Evolutionary conservation across 2,329 filamentous ascomycete species (phyloP).

Genomic region (Penicillium sclerotigenum): DNA sequence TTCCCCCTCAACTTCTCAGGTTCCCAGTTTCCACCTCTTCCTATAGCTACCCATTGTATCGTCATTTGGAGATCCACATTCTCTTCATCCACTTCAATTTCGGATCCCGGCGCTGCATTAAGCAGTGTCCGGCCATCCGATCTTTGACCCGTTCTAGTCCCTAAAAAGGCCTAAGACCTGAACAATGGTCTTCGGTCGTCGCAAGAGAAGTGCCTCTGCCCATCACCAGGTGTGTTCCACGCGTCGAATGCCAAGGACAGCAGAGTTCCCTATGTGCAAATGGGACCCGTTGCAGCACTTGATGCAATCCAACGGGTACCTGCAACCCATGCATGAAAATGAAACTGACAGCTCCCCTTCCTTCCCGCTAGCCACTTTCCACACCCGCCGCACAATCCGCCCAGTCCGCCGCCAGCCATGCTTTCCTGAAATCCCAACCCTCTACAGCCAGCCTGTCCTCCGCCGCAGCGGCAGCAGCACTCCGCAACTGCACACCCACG

Average conservation of each 20-base stretch:
- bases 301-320: constrained; percentile 6
- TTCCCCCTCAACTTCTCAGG: constrained; percentile 3
- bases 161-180: neutral
- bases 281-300: neutral
- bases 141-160: neutral
- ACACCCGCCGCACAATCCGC: constrained; percentile 67
- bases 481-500: constrained; percentile 72
- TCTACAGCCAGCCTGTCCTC: constrained; percentile 69
- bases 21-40: neutral
- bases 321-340: constrained; percentile 7
- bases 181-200: constrained; percentile 41
- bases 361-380: constrained; percentile 56
- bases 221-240: constrained; percentile 36
- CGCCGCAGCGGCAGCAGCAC: constrained; percentile 80
- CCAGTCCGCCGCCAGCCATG: constrained; percentile 74
- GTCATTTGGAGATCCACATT: constrained; percentile 6
- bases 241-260: neutral
- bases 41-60: constrained; percentile 1
- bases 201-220: constrained; percentile 40
- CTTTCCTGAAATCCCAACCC: constrained; percentile 67
- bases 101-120: constrained; percentile 24
- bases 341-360: constrained; percentile 13
- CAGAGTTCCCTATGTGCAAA: neutral
- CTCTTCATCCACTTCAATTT: constrained; percentile 13
- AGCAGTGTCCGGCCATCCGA: constrained; percentile 24